These are phyloP conservation scores for Datisca glomerata DNA, from an alignment of 306 rosid genomes.

Conservation along the genomic window DNA sequence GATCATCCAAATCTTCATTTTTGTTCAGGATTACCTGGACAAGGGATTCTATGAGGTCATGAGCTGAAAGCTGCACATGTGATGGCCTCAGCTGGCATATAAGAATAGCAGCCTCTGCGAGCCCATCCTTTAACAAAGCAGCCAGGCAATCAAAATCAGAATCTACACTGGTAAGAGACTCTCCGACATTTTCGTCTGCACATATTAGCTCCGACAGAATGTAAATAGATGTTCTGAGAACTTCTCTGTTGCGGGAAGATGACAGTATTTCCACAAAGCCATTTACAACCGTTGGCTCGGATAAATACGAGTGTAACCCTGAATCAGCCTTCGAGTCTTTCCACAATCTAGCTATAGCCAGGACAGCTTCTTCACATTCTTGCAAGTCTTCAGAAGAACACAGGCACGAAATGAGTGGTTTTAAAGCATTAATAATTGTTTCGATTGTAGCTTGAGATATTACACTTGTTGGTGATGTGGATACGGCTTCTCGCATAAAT, in stretches of 20 bases:
- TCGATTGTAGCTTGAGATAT: constrained; percentile 78
- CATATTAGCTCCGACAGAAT: constrained; percentile 62
- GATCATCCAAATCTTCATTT: constrained; percentile 40
- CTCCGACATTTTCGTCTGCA: constrained; percentile 55
- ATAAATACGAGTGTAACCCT: constrained; percentile 53
- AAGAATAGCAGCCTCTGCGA: constrained; percentile 72
- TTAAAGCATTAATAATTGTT: constrained; percentile 50
- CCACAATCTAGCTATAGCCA: constrained; percentile 55
- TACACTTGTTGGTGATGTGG: constrained; percentile 71
- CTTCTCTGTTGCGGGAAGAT: constrained; percentile 56
- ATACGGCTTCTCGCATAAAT: constrained; percentile 24
- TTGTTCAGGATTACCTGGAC: constrained; percentile 39
- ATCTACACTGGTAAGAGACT: constrained; percentile 63
- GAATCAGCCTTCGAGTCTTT: constrained; percentile 73
- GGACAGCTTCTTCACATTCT: constrained; percentile 68
- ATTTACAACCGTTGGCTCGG: constrained; percentile 54
- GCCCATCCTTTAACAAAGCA: constrained; percentile 60
- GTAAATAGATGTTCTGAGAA: constrained; percentile 56
- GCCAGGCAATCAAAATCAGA: constrained; percentile 85
- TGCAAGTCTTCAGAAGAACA: constrained; percentile 64
- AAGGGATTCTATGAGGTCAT: constrained; percentile 63
- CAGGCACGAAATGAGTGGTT: constrained; percentile 55
- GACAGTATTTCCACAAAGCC: constrained; percentile 79
- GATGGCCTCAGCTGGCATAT: constrained; percentile 66
- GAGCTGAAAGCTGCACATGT: constrained; percentile 50